These are phyloP conservation scores for Metarhizium album DNA, from an alignment of 2,329 filamentous ascomycete species.

Conservation along the genomic window DNA sequence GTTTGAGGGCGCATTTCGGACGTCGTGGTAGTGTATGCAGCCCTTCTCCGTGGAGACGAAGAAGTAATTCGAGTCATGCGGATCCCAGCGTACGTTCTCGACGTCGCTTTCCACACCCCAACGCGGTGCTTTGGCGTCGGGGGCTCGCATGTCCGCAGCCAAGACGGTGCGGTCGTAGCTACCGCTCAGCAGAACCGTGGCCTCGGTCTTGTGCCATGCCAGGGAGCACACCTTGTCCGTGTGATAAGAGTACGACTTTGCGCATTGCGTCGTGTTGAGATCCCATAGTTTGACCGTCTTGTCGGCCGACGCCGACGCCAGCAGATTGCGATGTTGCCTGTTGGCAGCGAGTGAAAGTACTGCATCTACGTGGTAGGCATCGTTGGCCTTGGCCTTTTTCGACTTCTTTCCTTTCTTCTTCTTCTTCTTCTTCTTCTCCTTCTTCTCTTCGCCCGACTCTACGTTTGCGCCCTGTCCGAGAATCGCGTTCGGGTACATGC, in stretches of 20 bases:
- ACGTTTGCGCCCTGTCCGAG: constrained; percentile 61
- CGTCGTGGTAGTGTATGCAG: constrained; percentile 84
- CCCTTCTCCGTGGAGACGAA: constrained; percentile 91
- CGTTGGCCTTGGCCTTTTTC: constrained; percentile 69
- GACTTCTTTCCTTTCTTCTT: constrained; percentile 78
- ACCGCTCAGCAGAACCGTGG: constrained; percentile 81
- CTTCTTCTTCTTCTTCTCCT: constrained; percentile 61
- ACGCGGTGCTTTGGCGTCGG: constrained; percentile 66
- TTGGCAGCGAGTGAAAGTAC: constrained; percentile 88
- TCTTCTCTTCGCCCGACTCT: constrained; percentile 45
- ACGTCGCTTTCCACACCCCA: constrained; percentile 97
- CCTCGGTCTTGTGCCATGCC: constrained; percentile 81
- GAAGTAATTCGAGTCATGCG: constrained; percentile 86
- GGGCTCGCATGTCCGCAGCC: constrained; percentile 91
- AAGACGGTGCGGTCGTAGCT: constrained; percentile 93
- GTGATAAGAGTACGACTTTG: constrained; percentile 91
- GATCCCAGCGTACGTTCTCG: constrained; percentile 86
- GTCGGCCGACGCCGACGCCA: constrained; percentile 91
- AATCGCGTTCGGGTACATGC: constrained; percentile 97
- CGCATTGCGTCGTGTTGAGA: constrained; percentile 80
- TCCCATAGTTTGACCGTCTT: constrained; percentile 98
- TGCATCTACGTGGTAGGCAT: constrained; percentile 87
- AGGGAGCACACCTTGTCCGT: constrained; percentile 96
- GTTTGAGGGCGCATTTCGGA: constrained; percentile 61
- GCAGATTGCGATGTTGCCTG: constrained; percentile 82